Evolutionary conservation across 495 filamentous ascomycete species (phyloP).

Genomic region (Copromyces sp.): DNA sequence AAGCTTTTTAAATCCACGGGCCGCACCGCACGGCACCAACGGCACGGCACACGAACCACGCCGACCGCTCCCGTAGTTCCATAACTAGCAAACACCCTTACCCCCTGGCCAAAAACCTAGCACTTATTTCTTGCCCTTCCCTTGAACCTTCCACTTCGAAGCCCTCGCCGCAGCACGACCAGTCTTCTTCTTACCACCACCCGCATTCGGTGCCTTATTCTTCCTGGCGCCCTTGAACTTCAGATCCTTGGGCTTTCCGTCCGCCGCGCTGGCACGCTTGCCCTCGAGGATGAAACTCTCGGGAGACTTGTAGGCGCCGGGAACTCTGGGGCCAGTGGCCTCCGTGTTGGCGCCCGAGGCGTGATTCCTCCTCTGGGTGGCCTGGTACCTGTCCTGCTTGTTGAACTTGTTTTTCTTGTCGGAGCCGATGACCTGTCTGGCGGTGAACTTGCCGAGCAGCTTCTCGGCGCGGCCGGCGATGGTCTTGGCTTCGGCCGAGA

Average conservation of each 20-base stretch:
- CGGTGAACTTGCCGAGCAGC: slow-evolving; percentile 72
- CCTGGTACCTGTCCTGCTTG: slow-evolving; percentile 15
- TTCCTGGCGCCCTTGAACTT: slow-evolving; percentile 49
- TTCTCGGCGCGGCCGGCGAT: slow-evolving; percentile 69
- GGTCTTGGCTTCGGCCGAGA: slow-evolving; percentile 57
- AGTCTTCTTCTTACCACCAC: slow-evolving; percentile 29
- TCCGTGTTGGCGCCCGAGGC: slow-evolving; percentile 10
- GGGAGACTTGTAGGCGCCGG: slow-evolving; percentile 32
- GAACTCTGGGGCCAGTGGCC: not conserved
- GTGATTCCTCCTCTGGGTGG: slow-evolving; percentile 4
- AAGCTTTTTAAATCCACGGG: not conserved
- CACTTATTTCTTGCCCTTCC: slow-evolving; percentile 1
- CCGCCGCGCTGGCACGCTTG: slow-evolving; percentile 61
- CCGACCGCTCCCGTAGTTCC: not conserved
- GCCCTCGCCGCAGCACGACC: slow-evolving; percentile 30
- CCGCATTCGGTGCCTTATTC: slow-evolving; percentile 19
- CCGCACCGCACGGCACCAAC: not conserved
- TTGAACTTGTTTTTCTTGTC: slow-evolving; percentile 20
- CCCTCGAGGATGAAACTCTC: slow-evolving; percentile 84
- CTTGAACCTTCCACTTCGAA: slow-evolving; percentile 47
- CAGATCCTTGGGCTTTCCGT: slow-evolving; percentile 49
- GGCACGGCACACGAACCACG: not conserved
- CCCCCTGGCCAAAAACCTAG: not conserved
- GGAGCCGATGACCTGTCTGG: slow-evolving; percentile 41
- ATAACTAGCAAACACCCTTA: not conserved